Evolutionary conservation across 768 basidiomycete genomes (phyloP).

Genomic region (Macrolepiota fuliginosa): DNA sequence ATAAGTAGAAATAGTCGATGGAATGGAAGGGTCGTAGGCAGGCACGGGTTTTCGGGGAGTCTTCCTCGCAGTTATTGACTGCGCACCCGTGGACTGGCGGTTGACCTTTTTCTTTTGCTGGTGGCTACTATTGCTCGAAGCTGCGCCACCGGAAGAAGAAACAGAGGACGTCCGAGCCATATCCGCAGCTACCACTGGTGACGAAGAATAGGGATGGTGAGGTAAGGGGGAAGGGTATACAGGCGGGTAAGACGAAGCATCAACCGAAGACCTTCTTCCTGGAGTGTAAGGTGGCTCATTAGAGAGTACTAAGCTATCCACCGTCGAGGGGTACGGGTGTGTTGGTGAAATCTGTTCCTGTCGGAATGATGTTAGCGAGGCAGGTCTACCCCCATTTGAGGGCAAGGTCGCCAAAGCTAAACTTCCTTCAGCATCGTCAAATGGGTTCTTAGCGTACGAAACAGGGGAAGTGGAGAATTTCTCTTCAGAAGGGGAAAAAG

Average conservation of each 20-base stretch:
- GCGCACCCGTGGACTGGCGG: constrained; percentile 22
- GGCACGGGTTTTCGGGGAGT: constrained; percentile 56
- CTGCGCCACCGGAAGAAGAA: constrained; percentile 7
- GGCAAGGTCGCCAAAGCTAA: constrained; percentile 22
- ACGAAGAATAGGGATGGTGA: constrained; percentile 7
- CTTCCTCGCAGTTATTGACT: constrained; percentile 23
- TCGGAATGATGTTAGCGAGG: constrained; percentile 11
- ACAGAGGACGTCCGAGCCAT: constrained; percentile 8
- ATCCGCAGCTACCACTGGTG: background rate
- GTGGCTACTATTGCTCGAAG: background rate
- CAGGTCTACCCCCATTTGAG: constrained; percentile 13
- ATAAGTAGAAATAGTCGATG: constrained; percentile 13
- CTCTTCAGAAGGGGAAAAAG: constrained; percentile 15
- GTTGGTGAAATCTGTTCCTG: background rate
- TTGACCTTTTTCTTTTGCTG: constrained; percentile 19
- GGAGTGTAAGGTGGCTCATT: background rate
- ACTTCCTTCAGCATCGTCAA: constrained; percentile 19
- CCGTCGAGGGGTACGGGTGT: background rate
- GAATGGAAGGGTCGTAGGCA: constrained; percentile 35
- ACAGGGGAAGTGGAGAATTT: constrained; percentile 14
- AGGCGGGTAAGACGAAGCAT: constrained; percentile 21
- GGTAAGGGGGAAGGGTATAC: constrained; percentile 15
- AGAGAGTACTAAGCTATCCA: background rate
- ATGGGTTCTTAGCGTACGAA: constrained; percentile 12
- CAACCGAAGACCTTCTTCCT: constrained; percentile 20